Base-by-base conservation (phyloP, 129 eudicot species). In the Smallanthus sonchifolius region DNA sequence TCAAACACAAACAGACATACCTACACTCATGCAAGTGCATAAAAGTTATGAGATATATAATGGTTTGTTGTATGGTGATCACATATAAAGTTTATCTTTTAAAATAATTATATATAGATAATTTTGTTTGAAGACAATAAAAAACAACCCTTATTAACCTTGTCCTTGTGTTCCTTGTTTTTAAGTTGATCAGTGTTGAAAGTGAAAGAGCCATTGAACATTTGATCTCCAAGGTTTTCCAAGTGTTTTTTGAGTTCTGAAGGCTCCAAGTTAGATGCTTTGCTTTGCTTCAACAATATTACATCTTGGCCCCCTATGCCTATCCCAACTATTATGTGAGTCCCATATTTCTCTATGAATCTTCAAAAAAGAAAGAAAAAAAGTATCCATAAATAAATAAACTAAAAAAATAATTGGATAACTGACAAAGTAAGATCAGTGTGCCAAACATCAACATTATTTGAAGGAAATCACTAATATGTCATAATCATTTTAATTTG, bases 251-350 rank as follows among this genome's bases (percentile, higher is more conserved):
- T 90, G 6, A 93, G 82, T 34, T 90, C 79, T 55, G 96, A 77
- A 63, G 98, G 83, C 60, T 85, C 97, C 74, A 93, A 44, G 35
- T 87, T 82, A 11, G 98, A 93, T n/a, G 89, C 83, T 70, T 82
- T 86, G 65, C 75, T 91, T 90, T 93, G 97, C 84, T 85, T 90
- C 45, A 88, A 80, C 75, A 86, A 65, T 43, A 90, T 81, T 79
- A 88, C 87, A 79, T 93, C 97, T 68, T 93, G 85, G 2, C 98
- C 98, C 49, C 98, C 98, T 74, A 93, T 77, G 78, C 97, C 80
- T 59, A 93, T 65, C 69, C 97, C 97, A 71, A 93, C 98, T 15
- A 93, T 83, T 39, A 93, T 83, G 67, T 93, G 98, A 48, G 98
- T 93, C 20, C 98, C 98, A 73, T 93, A 93, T 77, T 83, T 88